Base-by-base conservation (phyloP, 352 stramenopile genomes). In the Globisporangium cylindrosporum region DNA sequence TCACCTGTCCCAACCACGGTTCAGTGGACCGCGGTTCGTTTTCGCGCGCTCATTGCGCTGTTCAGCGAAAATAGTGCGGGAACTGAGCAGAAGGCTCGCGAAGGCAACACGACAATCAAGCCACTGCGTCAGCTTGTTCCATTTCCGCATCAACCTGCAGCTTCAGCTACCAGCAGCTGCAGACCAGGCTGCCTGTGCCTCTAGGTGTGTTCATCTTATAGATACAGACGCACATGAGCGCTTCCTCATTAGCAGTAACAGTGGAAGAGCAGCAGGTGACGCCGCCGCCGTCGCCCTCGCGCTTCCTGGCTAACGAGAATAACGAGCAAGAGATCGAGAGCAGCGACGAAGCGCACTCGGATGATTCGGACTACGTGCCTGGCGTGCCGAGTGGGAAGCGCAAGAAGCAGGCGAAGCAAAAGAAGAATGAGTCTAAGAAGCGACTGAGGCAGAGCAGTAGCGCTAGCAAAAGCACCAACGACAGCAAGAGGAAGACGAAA, bases 281-380 rank as follows among this genome's bases (percentile, higher is more conserved):
- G 14, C 67, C 61, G 7, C 67, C 67, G 32, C 60, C 56, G 25
- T 72, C 67, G 53, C 67, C 61, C 2, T 56, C 61, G 14, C 34
- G 36, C 9, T 63, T 67, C 15, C 25, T 53, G 9, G 12, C 38
- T 7, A 9, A 25, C 24, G 62, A 38, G 22, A 2, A 41, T 7
- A 34, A 22, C 18, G 27, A 51, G 27, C 34, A 59, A 20, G 60
- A 25, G n/a, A 24, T 12, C 49, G 48, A 66, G n/a, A 58, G 51
- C 53, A 36, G 59, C 18, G 46, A 64, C 18, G 29, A 32, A 32
- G 46, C 59, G 57, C 14, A 22, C 54, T 68, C 54, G 36, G 63
- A 63, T 27, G 63, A 68, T 38, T 68, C 63, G 25, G 54, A 68
- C 15, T 68, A 68, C 38, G 10, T 58, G 4, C 54, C 54, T 34